Percentiles rank a stretch among this genome's conserved stretches.
phyloP scores from a whole-genome alignment of 345 rosid species.

The Sonneratia alba region DNA sequence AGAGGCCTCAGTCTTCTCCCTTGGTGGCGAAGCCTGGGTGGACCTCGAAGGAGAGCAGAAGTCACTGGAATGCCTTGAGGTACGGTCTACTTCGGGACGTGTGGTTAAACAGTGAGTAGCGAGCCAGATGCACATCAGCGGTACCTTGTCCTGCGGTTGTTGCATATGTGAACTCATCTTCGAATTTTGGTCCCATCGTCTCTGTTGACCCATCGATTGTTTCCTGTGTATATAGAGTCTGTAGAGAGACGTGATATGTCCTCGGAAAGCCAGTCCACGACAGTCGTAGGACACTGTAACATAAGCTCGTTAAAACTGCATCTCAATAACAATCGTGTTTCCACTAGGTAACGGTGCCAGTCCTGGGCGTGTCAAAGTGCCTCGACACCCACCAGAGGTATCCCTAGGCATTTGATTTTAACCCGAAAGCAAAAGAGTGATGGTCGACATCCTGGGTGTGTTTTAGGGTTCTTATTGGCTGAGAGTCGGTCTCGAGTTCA shows the following conservation, averaged over 20 bases:
- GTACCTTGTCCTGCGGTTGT: neutral
- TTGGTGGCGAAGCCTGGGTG: conserved; percentile 20
- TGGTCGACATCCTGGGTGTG: too few relatives aligned
- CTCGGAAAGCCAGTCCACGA: neutral
- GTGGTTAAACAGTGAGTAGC: conserved; percentile 49
- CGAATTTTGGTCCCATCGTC: neutral
- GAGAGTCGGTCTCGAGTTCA: too few relatives aligned
- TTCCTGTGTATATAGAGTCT: neutral
- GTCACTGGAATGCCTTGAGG: conserved; percentile 33
- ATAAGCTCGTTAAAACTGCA: neutral
- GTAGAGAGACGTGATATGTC: neutral
- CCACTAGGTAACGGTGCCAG: too few relatives aligned
- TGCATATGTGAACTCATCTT: conserved; percentile 19
- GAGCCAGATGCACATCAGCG: neutral
- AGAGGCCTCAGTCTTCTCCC: conserved; percentile 23
- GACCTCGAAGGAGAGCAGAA: conserved; percentile 27
- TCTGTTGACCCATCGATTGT: neutral
- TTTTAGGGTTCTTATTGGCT: too few relatives aligned
- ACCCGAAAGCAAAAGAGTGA: too few relatives aligned
- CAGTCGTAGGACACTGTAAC: neutral
- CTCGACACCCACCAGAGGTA: too few relatives aligned
- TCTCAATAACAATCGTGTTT: neutral
- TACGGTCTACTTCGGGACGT: conserved; percentile 71
- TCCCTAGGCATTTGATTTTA: too few relatives aligned
- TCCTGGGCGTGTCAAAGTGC: too few relatives aligned